A percentile compares a stretch with the other conserved stretches of the same genome.
Conservation (phyloP, 768 basidiomycete species). For the Grammothele lineata region DNA sequence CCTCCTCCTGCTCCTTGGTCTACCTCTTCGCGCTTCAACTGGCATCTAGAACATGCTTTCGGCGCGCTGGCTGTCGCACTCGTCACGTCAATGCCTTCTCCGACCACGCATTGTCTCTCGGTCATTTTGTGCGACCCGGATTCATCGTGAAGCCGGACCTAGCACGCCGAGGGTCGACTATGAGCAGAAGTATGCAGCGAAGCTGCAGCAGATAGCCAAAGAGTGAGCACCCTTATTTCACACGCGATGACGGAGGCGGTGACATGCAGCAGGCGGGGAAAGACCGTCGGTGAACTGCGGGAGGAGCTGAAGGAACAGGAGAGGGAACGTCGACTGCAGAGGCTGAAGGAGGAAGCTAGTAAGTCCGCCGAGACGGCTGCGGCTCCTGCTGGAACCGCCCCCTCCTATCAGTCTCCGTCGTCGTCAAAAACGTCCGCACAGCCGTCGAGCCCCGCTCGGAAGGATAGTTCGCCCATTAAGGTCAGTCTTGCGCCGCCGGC, state of each 20-base stretch:
- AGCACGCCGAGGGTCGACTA: constrained; percentile 24
- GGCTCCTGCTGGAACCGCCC: constrained; percentile 1
- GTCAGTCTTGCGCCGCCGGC: constrained; percentile 18
- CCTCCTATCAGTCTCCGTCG: constrained; percentile 16
- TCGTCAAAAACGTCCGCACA: constrained; percentile 2
- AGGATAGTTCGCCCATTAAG: constrained; percentile 67
- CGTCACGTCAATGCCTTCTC: neutral
- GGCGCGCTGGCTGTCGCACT: neutral
- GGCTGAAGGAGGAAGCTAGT: constrained; percentile 5
- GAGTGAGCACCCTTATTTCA: constrained; percentile 45
- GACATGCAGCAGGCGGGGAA: constrained; percentile 32
- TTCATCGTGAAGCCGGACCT: neutral
- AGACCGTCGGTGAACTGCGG: constrained; percentile 36
- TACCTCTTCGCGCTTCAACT: too few species aligned
- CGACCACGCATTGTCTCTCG: neutral
- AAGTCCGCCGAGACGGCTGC: constrained; percentile 4
- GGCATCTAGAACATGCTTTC: constrained; percentile 11
- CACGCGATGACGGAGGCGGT: constrained; percentile 1
- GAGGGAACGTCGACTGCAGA: constrained; percentile 16
- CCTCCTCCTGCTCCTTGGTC: neutral
- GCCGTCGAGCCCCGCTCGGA: constrained; percentile 30
- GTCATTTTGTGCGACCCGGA: neutral
- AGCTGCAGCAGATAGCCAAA: constrained; percentile 57
- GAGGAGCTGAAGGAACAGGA: constrained; percentile 26
- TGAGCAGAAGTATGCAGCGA: constrained; percentile 61